These are phyloP conservation scores for Cichorium intybus DNA, from an alignment of 140 eudicot genomes.

Conservation along the genomic window DNA sequence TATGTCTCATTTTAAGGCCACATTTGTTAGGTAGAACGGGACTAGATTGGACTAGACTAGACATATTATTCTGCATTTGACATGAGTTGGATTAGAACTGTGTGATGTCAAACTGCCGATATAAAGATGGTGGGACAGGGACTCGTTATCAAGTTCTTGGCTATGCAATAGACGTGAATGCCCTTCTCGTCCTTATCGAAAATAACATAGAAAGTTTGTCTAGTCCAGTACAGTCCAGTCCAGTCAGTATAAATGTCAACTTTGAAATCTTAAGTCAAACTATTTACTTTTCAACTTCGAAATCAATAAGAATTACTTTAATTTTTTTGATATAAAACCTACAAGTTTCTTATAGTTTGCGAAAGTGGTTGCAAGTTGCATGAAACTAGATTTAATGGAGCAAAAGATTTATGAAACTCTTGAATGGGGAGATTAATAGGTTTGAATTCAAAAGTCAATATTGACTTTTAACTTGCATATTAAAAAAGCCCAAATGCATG, in stretches of 20 bases:
- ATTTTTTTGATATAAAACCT: neutral
- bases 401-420: neutral
- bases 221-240: too few relatives aligned
- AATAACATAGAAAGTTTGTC: neutral
- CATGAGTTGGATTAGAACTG: too few relatives aligned
- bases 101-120: too few relatives aligned
- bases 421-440: neutral
- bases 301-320: neutral
- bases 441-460: conserved; percentile 10
- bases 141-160: too few relatives aligned
- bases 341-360: neutral
- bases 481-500: neutral
- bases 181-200: too few relatives aligned
- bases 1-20: too few relatives aligned
- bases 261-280: neutral
- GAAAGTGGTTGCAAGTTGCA: neutral
- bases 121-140: too few relatives aligned
- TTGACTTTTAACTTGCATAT: neutral
- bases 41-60: too few relatives aligned
- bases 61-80: too few relatives aligned
- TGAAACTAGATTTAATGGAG: neutral
- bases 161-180: too few relatives aligned
- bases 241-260: neutral
- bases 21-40: too few relatives aligned
- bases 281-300: neutral